Evolutionary conservation across 768 basidiomycete genomes (phyloP).

Genomic region (Gymnopilus dilepis): DNA sequence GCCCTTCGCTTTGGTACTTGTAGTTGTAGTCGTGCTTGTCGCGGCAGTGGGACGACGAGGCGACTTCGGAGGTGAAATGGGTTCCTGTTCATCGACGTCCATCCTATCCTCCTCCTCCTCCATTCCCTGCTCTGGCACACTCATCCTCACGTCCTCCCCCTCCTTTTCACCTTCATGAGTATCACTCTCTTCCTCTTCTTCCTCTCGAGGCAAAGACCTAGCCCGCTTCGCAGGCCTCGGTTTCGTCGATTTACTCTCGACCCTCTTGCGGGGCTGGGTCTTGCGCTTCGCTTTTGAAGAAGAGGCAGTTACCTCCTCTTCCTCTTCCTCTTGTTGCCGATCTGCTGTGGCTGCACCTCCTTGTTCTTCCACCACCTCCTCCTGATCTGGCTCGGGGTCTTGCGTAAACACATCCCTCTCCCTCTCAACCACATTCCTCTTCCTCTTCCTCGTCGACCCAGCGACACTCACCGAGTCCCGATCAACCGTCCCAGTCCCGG

Average conservation of each 20-base stretch:
- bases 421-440: slow-evolving; percentile 15
- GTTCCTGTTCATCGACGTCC: slow-evolving; percentile 16
- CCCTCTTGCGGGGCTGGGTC: slow-evolving; percentile 1
- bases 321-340: not conserved
- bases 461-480: not conserved
- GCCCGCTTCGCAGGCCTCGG: slow-evolving; percentile 23
- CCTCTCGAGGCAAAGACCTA: not conserved
- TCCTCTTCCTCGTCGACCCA: slow-evolving; percentile 2
- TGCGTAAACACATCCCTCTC: slow-evolving; percentile 18
- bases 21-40: not conserved
- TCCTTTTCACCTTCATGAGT: not conserved
- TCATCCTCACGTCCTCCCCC: slow-evolving; percentile 13
- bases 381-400: slow-evolving; percentile 8
- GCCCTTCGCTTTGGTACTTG: slow-evolving; percentile 8
- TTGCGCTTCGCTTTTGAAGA: slow-evolving; percentile 1
- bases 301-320: not conserved
- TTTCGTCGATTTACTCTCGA: slow-evolving; percentile 23
- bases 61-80: slow-evolving; percentile 13
- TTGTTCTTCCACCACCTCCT: not conserved
- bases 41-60: not conserved
- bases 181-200: slow-evolving; percentile 3
- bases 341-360: too few species aligned
- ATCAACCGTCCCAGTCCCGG: not conserved
- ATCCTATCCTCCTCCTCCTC: slow-evolving; percentile 15
- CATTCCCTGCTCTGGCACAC: too few species aligned